Evolutionary conservation across 164 flowering plant species (phyloP).

Genomic region (Annona cherimola): DNA sequence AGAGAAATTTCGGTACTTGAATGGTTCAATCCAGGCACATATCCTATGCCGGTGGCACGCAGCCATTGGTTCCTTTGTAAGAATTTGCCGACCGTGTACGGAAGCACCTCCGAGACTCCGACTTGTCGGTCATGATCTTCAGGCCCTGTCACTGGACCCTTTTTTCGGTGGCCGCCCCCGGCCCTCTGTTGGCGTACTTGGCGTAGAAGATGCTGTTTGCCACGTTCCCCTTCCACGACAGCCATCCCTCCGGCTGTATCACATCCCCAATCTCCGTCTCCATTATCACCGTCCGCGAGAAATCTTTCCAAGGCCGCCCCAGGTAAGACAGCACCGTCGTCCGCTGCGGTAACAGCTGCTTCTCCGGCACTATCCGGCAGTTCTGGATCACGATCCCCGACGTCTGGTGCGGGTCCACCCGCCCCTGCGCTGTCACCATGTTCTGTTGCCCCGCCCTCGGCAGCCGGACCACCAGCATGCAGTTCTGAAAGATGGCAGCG

Average conservation of each 20-base stretch:
- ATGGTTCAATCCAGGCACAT: slow-evolving; percentile 13
- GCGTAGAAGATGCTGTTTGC: slow-evolving; percentile 37
- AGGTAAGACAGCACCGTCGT: slow-evolving; percentile 30
- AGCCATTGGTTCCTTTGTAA: slow-evolving; percentile 25
- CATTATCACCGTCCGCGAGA: slow-evolving; percentile 18
- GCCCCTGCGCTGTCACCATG: slow-evolving; percentile 51
- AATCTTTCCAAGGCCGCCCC: slow-evolving; percentile 60
- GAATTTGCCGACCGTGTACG: slow-evolving; percentile 26
- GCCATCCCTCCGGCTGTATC: slow-evolving; percentile 46
- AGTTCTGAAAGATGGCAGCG: slow-evolving; percentile 36
- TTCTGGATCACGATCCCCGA: slow-evolving; percentile 48
- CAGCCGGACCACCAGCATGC: slow-evolving; percentile 36
- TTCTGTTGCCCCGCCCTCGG: slow-evolving; percentile 39
- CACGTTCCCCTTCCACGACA: slow-evolving; percentile 36
- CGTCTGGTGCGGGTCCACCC: slow-evolving; percentile 13
- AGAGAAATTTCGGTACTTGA: neutral
- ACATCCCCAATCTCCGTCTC: slow-evolving; percentile 32
- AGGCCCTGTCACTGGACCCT: slow-evolving; percentile 31
- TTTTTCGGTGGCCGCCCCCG: slow-evolving; percentile 20
- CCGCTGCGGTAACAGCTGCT: slow-evolving; percentile 21
- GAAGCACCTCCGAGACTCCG: slow-evolving; percentile 30
- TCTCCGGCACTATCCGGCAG: slow-evolving; percentile 47
- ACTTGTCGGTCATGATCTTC: slow-evolving; percentile 21
- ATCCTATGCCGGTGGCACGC: slow-evolving; percentile 20
- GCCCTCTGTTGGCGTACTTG: slow-evolving; percentile 44